Percentiles rank a stretch among this genome's conserved stretches.
phyloP scores from a whole-genome alignment of 2,329 filamentous ascomycete species.

The Pseudomassariella vexata region DNA sequence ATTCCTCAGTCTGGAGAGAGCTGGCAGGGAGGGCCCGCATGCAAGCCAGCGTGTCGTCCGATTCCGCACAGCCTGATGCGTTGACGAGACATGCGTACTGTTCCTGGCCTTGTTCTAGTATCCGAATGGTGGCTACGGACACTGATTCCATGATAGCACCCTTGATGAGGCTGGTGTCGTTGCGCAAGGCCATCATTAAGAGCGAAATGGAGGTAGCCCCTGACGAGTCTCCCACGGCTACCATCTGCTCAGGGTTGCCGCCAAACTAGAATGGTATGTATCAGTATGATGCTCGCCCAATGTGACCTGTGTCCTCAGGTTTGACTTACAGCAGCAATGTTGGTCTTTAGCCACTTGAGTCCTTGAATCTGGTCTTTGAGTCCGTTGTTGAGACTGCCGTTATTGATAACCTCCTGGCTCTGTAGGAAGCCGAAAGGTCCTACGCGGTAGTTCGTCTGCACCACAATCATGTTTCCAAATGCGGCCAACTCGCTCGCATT shows the following conservation, averaged over 20 bases:
- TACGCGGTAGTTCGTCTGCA: conserved; percentile 63
- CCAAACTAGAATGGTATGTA: conserved; percentile 60
- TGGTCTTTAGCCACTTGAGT: conserved; percentile 58
- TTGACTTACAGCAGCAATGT: conserved; percentile 36
- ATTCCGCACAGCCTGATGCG: conserved; percentile 28
- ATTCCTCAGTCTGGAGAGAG: conserved; percentile 32
- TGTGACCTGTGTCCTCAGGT: neutral
- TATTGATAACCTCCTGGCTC: conserved; percentile 40
- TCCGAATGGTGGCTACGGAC: conserved; percentile 38
- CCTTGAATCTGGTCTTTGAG: conserved; percentile 62
- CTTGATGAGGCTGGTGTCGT: conserved; percentile 44
- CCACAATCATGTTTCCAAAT: neutral
- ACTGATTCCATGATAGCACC: conserved; percentile 41
- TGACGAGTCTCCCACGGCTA: conserved; percentile 63
- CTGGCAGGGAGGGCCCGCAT: conserved; percentile 31
- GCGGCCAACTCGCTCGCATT: conserved; percentile 56
- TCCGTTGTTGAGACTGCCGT: conserved; percentile 50
- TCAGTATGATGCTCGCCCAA: too few species aligned
- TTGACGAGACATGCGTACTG: conserved; percentile 39
- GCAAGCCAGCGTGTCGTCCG: conserved; percentile 30
- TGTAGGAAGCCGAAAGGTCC: conserved; percentile 65
- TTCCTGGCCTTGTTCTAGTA: conserved; percentile 35
- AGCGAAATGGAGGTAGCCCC: conserved; percentile 61
- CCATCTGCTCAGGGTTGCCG: conserved; percentile 62
- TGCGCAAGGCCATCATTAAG: conserved; percentile 53